These are phyloP conservation scores for Aspergillus sp. DNA, from an alignment of 2,329 filamentous ascomycete species.

Conservation along the genomic window DNA sequence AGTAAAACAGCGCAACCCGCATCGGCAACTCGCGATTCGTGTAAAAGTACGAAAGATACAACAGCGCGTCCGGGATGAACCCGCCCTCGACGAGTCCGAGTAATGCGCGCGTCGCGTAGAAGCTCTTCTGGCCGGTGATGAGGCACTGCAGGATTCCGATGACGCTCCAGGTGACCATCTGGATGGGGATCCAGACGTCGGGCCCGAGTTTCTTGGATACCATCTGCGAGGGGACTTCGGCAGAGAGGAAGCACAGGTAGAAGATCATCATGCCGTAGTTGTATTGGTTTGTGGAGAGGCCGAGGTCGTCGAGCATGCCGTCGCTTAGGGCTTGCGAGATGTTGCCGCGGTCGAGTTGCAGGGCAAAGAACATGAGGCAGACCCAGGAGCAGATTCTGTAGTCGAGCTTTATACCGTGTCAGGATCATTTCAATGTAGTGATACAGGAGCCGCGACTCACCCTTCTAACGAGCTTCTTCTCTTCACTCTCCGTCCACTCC, in stretches of 20 bases:
- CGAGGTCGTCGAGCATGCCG: constrained; percentile 33
- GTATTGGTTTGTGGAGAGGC: constrained; percentile 35
- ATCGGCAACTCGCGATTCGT: constrained; percentile 70
- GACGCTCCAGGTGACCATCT: constrained; percentile 24
- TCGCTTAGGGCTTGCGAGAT: constrained; percentile 32
- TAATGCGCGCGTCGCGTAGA: constrained; percentile 37
- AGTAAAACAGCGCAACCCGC: constrained; percentile 73
- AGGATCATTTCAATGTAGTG: too few relatives aligned
- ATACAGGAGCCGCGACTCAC: constrained; percentile 10
- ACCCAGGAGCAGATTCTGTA: constrained; percentile 37
- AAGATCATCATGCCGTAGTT: constrained; percentile 39
- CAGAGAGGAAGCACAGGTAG: constrained; percentile 34
- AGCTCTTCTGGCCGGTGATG: constrained; percentile 31
- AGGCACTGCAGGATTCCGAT: constrained; percentile 30
- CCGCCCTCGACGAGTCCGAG: constrained; percentile 56
- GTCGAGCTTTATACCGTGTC: neutral
- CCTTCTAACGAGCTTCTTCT: constrained; percentile 39
- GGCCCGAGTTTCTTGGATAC: constrained; percentile 35
- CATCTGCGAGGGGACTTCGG: constrained; percentile 39
- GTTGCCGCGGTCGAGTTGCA: constrained; percentile 36
- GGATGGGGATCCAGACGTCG: constrained; percentile 35
- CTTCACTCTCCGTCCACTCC: constrained; percentile 43
- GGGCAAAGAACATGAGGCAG: constrained; percentile 53
- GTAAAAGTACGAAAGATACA: constrained; percentile 69
- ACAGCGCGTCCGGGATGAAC: constrained; percentile 52